Evolutionary conservation across 208 protist species (phyloP).

Genomic region (Blastocrithidia nonstop): DNA sequence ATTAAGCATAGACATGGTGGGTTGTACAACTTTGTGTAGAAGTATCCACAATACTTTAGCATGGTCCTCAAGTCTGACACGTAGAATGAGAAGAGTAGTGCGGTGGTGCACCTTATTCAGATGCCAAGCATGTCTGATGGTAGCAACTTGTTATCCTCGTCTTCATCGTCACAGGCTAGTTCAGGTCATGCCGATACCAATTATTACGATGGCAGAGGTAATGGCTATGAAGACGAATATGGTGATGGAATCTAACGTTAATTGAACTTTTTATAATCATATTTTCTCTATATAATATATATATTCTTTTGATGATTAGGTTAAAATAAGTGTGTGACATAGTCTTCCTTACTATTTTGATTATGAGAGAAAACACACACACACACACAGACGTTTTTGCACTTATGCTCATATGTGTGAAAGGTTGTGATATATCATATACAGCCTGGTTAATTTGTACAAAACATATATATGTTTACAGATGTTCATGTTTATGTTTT

Average conservation of each 20-base stretch:
- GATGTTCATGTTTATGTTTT: too few relatives aligned
- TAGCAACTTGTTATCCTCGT: neutral
- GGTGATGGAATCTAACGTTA: conserved; percentile 1
- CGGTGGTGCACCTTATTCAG: conserved; percentile 61
- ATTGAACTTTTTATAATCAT: neutral
- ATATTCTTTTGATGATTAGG: too few relatives aligned
- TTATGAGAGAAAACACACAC: too few relatives aligned
- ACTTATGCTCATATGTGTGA: too few relatives aligned
- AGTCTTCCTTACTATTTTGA: too few relatives aligned
- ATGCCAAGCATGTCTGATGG: conserved; percentile 10
- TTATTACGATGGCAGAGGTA: conserved; percentile 1
- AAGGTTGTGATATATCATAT: too few relatives aligned
- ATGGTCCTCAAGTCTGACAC: conserved; percentile 55
- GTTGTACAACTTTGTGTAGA: conserved; percentile 56
- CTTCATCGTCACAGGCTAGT: neutral
- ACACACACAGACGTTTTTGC: too few relatives aligned
- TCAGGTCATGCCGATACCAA: conserved; percentile 3
- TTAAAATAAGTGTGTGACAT: too few relatives aligned
- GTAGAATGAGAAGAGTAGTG: conserved; percentile 42
- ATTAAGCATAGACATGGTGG: conserved; percentile 57
- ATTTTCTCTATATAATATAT: too few relatives aligned
- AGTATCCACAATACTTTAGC: conserved; percentile 68
- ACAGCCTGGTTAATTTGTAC: too few relatives aligned
- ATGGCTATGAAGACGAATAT: conserved; percentile 12
- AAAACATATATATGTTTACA: too few relatives aligned